These are phyloP conservation scores for Phaeodactylum tricornutum DNA, from an alignment of 108 stramenopile species.

Conservation along the genomic window DNA sequence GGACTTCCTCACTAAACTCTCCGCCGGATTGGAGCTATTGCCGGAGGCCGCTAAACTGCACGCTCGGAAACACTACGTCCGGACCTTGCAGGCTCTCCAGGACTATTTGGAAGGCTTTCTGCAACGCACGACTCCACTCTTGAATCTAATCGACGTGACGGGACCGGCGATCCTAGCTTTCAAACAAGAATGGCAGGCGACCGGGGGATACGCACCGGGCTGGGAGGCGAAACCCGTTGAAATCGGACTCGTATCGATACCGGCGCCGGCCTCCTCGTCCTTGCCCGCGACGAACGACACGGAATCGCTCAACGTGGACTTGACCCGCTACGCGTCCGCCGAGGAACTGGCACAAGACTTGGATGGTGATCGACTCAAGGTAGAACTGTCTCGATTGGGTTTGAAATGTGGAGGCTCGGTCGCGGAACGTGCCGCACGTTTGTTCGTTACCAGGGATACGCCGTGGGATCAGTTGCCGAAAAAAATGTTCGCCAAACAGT, in stretches of 20 bases:
- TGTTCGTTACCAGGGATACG: conserved; percentile 85
- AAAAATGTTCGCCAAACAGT: conserved; percentile 59
- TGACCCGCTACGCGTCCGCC: conserved; percentile 41
- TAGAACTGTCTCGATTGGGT: conserved; percentile 77
- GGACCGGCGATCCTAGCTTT: conserved; percentile 37
- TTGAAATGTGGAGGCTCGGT: conserved; percentile 94
- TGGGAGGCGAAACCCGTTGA: conserved; percentile 60
- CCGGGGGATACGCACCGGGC: conserved; percentile 42
- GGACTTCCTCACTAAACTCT: neutral
- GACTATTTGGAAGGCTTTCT: conserved; percentile 61
- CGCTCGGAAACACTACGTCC: conserved; percentile 66
- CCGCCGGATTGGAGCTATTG: conserved; percentile 27
- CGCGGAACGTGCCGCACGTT: conserved; percentile 78
- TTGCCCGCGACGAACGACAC: conserved; percentile 4
- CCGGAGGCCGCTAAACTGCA: conserved; percentile 53
- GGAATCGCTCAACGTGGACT: conserved; percentile 27
- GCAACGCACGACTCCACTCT: conserved; percentile 51
- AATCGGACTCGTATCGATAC: conserved; percentile 31
- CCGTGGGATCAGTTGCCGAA: conserved; percentile 72
- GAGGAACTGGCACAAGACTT: conserved; percentile 55
- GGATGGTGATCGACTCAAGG: conserved; percentile 77
- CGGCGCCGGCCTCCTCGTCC: neutral
- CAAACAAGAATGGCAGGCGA: conserved; percentile 40
- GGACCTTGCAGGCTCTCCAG: conserved; percentile 47
- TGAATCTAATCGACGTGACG: conserved; percentile 42